Evolutionary conservation across 1,139 yeast species (phyloP).

Genomic region (Candida sp.): DNA sequence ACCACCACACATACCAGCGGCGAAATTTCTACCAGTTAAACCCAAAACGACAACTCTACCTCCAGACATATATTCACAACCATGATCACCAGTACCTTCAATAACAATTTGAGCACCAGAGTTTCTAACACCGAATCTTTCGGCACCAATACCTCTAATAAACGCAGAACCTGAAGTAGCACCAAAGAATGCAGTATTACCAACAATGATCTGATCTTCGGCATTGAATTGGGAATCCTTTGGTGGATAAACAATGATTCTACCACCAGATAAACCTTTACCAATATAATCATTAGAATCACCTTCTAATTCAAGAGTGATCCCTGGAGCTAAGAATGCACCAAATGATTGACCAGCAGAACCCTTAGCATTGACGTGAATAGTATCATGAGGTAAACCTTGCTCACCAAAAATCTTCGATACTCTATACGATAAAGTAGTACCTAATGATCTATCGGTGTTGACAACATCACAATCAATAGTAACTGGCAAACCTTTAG

Average conservation of each 20-base stretch:
- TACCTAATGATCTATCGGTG: slow-evolving; percentile 95
- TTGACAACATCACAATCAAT: slow-evolving; percentile 91
- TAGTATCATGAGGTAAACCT: slow-evolving; percentile 94
- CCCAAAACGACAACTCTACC: slow-evolving; percentile 96
- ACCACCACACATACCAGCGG: slow-evolving; percentile 99
- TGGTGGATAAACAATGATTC: slow-evolving; percentile 91
- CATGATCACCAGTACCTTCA: slow-evolving; percentile 98
- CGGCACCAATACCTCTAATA: slow-evolving; percentile 98
- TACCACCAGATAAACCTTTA: slow-evolving; percentile 96
- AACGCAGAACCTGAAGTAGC: slow-evolving; percentile 95
- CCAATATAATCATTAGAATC: slow-evolving; percentile 98
- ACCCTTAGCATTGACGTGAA: slow-evolving; percentile 87
- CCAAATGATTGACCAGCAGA: slow-evolving; percentile 99
- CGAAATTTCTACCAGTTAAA: slow-evolving; percentile 90
- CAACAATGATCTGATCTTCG: slow-evolving; percentile 94
- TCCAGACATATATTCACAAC: slow-evolving; percentile 99
- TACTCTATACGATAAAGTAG: slow-evolving; percentile 90
- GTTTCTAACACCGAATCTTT: slow-evolving; percentile 97
- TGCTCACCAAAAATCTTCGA: slow-evolving; percentile 91
- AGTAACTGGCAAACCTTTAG: slow-evolving; percentile 91
- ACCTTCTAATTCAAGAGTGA: slow-evolving; percentile 93
- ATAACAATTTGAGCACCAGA: slow-evolving; percentile 97
- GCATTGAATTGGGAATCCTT: slow-evolving; percentile 80
- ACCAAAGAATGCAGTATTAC: slow-evolving; percentile 97
- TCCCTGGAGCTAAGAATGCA: slow-evolving; percentile 95